These are phyloP conservation scores for Ramalina peruviana DNA, from an alignment of 495 filamentous ascomycete genomes.

Conservation along the genomic window DNA sequence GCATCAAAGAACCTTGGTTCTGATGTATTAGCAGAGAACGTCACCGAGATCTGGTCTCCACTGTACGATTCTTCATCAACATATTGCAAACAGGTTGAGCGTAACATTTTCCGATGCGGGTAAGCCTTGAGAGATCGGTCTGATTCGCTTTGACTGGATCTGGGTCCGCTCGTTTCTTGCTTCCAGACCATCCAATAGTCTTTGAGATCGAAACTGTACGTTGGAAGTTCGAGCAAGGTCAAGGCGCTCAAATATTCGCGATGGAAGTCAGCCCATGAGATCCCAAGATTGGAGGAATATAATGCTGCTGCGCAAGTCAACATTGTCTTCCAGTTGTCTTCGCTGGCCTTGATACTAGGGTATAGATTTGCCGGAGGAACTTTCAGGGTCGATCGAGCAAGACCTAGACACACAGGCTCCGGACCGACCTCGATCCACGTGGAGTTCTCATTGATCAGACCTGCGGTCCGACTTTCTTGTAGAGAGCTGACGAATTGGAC, in stretches of 20 bases:
- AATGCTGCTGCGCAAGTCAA: constrained; percentile 35
- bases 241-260: constrained; percentile 37
- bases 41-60: constrained; percentile 31
- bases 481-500: constrained; percentile 14
- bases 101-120: not conserved
- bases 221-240: constrained; percentile 42
- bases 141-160: constrained; percentile 14
- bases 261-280: constrained; percentile 53
- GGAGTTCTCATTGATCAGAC: constrained; percentile 30
- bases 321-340: constrained; percentile 40
- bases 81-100: constrained; percentile 2
- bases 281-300: constrained; percentile 39
- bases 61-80: constrained; percentile 35
- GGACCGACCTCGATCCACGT: constrained; percentile 42
- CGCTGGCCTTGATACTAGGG: constrained; percentile 17
- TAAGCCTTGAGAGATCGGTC: constrained; percentile 5
- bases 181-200: constrained; percentile 43
- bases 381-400: constrained; percentile 44
- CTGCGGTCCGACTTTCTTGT: constrained; percentile 27
- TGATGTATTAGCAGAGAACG: constrained; percentile 40
- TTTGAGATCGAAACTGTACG: constrained; percentile 53
- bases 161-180: constrained; percentile 31
- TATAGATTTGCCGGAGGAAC: not conserved
- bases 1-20: constrained; percentile 33
- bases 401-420: constrained; percentile 39